Conservation (phyloP, 1,284 basidiomycete species). For the Malassezia japonica region DNA sequence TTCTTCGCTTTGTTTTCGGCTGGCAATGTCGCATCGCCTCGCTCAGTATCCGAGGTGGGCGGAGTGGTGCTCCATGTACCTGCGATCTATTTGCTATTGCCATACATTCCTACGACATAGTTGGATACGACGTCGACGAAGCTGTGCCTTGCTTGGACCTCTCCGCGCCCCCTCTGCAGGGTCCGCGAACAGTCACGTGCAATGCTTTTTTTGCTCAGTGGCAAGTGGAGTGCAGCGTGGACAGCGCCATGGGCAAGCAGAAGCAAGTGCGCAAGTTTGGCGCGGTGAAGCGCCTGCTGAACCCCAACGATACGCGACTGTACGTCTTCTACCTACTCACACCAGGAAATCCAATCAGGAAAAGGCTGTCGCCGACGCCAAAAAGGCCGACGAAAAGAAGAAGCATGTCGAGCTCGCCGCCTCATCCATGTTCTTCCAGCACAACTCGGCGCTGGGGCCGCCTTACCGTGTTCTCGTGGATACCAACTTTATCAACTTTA, state of each 20-base stretch:
- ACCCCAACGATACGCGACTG: conserved; percentile 86
- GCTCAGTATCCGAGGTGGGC: no score
- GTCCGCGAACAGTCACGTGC: not conserved
- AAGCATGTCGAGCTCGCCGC: conserved; percentile 49
- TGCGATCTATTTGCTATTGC: no score
- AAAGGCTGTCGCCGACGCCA: conserved; percentile 44
- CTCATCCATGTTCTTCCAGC: conserved; percentile 83
- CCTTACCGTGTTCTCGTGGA: conserved; percentile 96
- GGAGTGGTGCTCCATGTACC: no score
- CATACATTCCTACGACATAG: no score
- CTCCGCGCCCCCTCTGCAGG: no score
- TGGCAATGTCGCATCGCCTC: no score
- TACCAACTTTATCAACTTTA: conserved; percentile 99
- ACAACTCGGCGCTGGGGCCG: conserved; percentile 90
- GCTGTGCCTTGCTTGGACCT: no score
- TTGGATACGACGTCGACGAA: no score
- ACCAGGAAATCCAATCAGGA: conserved; percentile 53
- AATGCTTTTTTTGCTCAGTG: not conserved
- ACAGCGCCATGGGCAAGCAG: conserved; percentile 61
- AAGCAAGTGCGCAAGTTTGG: conserved; percentile 94
- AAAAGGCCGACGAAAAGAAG: conserved; percentile 27
- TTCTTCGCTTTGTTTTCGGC: no score
- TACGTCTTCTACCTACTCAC: conserved; percentile 51
- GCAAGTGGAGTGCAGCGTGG: not conserved
- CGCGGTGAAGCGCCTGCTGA: conserved; percentile 84